Base-by-base conservation (phyloP, 352 stramenopile species). In the Pythium aquatile region DNA sequence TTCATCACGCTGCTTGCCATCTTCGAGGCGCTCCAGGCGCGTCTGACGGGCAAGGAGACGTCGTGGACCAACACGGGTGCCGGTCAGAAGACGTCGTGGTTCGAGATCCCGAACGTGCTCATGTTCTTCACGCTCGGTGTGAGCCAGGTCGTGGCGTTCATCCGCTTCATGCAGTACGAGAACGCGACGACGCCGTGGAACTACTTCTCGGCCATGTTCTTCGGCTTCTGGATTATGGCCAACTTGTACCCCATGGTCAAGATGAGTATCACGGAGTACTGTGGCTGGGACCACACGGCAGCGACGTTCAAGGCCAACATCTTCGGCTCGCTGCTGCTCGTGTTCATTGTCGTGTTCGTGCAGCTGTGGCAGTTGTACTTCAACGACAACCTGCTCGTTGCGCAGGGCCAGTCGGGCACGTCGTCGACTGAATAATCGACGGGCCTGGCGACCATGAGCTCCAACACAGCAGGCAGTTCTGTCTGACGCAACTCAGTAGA, bases 251-350 rank as follows among this genome's bases (percentile, higher is more conserved):
- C 87, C 55, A 96, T 96, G 87, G 87, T 96, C 61, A 93, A 93
- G 78, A 96, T 96, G 87, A 96, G 87, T 76, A 88, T 96, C 69
- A 89, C 82, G 26, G 83, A 92, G 76, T 96, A 96, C 79, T 93
- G 81, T 78, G 87, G 87, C 11, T 96, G 87, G 87, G 84, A 93
- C 66, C 87, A 96, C 81, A 96, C 83, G 29, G 64, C 75, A 14
- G 82, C 84, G 28, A 96, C 87, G 8, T 93, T 93, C 72, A 83
- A 83, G 48, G 87, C 83, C 3, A 94, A 94, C 71, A 75, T 96
- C 29, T 90, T 96, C 61, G 85, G 85, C 29, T 93, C 82, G 68
- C 68, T 96, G 58, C 63, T 96, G 44, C 73, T 96, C 58, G 77
- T 96, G 42, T 86, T 86, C 72, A 74, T 96, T 55, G 82, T 94